These are phyloP conservation scores for Mycena indigotica DNA, from an alignment of 768 basidiomycete genomes.

Conservation along the genomic window DNA sequence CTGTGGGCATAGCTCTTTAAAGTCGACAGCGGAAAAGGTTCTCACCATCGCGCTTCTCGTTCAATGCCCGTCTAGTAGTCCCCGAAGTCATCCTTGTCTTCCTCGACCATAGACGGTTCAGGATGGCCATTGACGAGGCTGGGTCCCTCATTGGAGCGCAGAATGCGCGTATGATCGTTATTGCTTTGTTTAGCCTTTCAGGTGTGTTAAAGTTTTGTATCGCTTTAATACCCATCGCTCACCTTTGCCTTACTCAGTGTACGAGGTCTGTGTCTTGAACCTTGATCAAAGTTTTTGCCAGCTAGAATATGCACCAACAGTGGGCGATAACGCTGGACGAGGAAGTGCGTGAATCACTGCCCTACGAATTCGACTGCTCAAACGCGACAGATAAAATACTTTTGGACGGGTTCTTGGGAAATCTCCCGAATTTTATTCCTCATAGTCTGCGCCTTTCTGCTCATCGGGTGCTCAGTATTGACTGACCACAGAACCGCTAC, in stretches of 20 bases:
- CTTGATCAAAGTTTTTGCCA: no score
- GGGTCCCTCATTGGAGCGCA: slow-evolving; percentile 15
- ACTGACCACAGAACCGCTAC: slow-evolving; percentile 35
- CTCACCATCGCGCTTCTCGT: not conserved
- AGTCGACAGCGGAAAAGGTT: not conserved
- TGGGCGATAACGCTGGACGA: slow-evolving; percentile 39
- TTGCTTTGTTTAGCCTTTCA: slow-evolving; percentile 18
- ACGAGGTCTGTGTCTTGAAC: slow-evolving; percentile 14
- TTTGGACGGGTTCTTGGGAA: slow-evolving; percentile 42
- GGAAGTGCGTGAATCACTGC: slow-evolving; percentile 27
- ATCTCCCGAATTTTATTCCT: slow-evolving; percentile 41
- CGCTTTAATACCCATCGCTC: not conserved
- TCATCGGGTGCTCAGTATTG: not conserved
- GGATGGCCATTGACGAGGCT: not conserved
- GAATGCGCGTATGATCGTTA: slow-evolving; percentile 16
- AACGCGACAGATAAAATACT: slow-evolving; percentile 36
- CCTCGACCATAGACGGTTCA: not conserved
- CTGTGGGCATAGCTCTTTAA: not conserved
- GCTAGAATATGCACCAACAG: slow-evolving; percentile 1
- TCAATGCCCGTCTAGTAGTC: not conserved
- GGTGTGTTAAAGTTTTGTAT: not conserved
- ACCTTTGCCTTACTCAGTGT: slow-evolving; percentile 6
- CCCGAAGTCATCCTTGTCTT: not conserved
- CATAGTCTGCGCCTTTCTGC: slow-evolving; percentile 28
- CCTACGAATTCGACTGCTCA: not conserved